Evolutionary conservation across 352 stramenopile genomes (phyloP).

Genomic region (Pythium periplocum): DNA sequence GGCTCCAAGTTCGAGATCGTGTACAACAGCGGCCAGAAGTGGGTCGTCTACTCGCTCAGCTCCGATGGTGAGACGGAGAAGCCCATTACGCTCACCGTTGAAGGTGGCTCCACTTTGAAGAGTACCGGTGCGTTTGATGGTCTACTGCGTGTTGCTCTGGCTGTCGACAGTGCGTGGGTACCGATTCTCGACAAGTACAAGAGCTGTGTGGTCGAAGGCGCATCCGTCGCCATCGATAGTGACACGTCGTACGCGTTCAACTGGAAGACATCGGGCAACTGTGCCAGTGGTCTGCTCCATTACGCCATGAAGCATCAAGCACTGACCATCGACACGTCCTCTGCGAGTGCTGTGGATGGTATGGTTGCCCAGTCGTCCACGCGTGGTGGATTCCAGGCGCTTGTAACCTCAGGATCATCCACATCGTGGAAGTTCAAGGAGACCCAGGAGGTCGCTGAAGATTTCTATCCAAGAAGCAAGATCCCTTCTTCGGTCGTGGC

Average conservation of each 20-base stretch:
- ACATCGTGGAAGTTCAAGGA: constrained; percentile 46
- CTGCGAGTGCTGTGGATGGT: constrained; percentile 22
- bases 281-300: constrained; percentile 44
- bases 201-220: constrained; percentile 40
- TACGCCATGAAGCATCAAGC: constrained; percentile 51
- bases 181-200: constrained; percentile 41
- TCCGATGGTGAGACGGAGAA: constrained; percentile 32
- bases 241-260: constrained; percentile 46
- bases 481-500: constrained; percentile 20
- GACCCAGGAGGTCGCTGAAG: constrained; percentile 24
- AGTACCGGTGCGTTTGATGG: constrained; percentile 33
- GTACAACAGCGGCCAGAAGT: constrained; percentile 52
- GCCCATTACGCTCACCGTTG: constrained; percentile 30
- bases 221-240: constrained; percentile 30
- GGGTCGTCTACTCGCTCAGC: constrained; percentile 49
- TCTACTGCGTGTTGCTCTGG: constrained; percentile 40
- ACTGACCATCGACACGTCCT: constrained; percentile 34
- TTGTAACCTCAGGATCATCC: constrained; percentile 13
- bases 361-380: constrained; percentile 48
- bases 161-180: constrained; percentile 30
- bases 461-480: constrained; percentile 45
- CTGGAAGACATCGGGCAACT: constrained; percentile 55
- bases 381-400: constrained; percentile 39
- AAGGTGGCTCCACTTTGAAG: constrained; percentile 31
- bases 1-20: constrained; percentile 44